Evolutionary conservation across 495 filamentous ascomycete genomes (phyloP).

Genomic region (Terfezia claveryi): DNA sequence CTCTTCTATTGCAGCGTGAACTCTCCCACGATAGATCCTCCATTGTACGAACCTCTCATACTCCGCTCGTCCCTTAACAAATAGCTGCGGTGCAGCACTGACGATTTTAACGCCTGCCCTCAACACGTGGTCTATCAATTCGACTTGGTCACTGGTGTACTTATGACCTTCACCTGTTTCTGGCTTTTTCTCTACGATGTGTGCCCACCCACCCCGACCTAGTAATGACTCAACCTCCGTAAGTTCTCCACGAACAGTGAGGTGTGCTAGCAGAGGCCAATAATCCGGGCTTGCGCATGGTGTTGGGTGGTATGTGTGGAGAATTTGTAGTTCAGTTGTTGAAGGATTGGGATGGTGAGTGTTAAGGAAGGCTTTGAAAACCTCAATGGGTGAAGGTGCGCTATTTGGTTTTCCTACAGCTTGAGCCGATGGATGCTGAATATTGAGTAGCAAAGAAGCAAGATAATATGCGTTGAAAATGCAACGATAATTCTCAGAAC

Average conservation of each 20-base stretch:
- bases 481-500: slow-evolving; percentile 2
- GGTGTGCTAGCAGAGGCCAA: slow-evolving; percentile 9
- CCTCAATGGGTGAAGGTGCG: slow-evolving; percentile 1
- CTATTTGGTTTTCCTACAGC: not conserved
- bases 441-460: slow-evolving; percentile 9
- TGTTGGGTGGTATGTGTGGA: slow-evolving; percentile 14
- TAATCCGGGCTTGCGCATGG: slow-evolving; percentile 5
- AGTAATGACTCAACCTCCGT: slow-evolving; percentile 10
- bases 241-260: slow-evolving; percentile 15
- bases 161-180: slow-evolving; percentile 1
- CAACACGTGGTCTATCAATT: slow-evolving; percentile 7
- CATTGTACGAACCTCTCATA: slow-evolving; percentile 12
- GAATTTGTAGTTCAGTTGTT: slow-evolving; percentile 5
- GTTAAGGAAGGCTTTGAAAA: slow-evolving; percentile 15
- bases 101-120: slow-evolving; percentile 9
- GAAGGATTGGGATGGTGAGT: slow-evolving; percentile 9
- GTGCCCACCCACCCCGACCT: slow-evolving; percentile 8
- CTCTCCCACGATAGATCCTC: slow-evolving; percentile 18
- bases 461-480: slow-evolving; percentile 16
- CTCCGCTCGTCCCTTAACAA: slow-evolving; percentile 9
- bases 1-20: slow-evolving; percentile 12
- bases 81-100: not conserved
- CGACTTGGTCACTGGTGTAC: not conserved
- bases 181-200: slow-evolving; percentile 7
- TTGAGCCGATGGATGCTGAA: slow-evolving; percentile 14